Conservation (phyloP, 2,329 filamentous ascomycete species). For the Albifimbria verrucaria region DNA sequence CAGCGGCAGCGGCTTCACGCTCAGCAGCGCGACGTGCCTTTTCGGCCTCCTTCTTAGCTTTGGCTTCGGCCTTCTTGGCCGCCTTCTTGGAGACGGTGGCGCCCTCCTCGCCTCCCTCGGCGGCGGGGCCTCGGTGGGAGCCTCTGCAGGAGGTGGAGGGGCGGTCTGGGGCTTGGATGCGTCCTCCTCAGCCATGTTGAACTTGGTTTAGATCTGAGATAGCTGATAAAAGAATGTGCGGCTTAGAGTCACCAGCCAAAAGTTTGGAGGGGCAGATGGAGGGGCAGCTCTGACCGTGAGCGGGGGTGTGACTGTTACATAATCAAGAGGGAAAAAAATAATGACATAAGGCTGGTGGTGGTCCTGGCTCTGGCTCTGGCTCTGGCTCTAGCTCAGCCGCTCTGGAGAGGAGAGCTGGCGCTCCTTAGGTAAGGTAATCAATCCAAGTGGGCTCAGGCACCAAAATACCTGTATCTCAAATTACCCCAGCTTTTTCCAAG, state of each 20-base stretch:
- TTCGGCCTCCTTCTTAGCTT: conserved; percentile 83
- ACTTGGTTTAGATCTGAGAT: background rate
- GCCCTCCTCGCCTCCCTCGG: background rate
- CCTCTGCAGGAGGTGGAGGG: background rate
- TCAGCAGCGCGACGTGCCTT: conserved; percentile 73
- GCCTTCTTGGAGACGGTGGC: conserved; percentile 54
- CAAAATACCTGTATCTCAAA: too few species aligned
- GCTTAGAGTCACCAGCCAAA: background rate
- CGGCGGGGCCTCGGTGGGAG: background rate
- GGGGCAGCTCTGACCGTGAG: background rate
- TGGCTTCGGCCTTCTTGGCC: conserved; percentile 78
- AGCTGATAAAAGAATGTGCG: background rate
- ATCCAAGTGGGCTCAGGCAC: too few species aligned
- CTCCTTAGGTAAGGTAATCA: too few species aligned
- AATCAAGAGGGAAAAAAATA: background rate
- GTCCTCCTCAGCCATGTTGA: background rate
- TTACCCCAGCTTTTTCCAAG: too few species aligned
- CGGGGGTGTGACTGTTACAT: background rate
- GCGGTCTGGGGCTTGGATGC: background rate
- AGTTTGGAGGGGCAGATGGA: background rate
- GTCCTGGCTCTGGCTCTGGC: too few species aligned
- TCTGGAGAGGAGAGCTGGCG: too few species aligned
- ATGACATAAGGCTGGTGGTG: background rate
- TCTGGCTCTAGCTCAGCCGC: too few species aligned
- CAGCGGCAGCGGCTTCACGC: conserved; percentile 60